Evolutionary conservation across 2,329 filamentous ascomycete species (phyloP).

Genomic region (Fusarium agapanthi): DNA sequence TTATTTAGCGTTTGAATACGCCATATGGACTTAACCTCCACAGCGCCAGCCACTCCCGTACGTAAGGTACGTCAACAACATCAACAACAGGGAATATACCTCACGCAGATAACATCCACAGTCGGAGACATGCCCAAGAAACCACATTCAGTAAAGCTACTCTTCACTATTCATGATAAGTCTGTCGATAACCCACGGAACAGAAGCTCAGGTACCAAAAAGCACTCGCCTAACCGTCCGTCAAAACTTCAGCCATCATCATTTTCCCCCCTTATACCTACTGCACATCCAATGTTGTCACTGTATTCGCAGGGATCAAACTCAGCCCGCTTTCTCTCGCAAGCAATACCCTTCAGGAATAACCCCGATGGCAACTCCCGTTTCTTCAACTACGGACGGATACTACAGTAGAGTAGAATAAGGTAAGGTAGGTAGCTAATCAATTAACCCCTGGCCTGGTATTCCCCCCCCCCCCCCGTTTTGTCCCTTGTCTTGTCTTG

Average conservation of each 20-base stretch:
- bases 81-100: not conserved
- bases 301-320: conserved; percentile 1
- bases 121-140: conserved; percentile 8
- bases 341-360: conserved; percentile 33
- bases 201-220: conserved; percentile 10
- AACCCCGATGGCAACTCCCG: conserved; percentile 21
- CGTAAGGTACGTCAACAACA: not conserved
- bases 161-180: not conserved
- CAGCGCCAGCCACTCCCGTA: conserved; percentile 30
- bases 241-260: conserved; percentile 10
- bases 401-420: not conserved
- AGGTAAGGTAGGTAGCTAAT: not conserved
- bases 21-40: conserved; percentile 23
- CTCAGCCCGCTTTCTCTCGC: conserved; percentile 24
- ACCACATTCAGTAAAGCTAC: not conserved
- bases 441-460: not conserved
- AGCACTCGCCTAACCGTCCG: conserved; percentile 1
- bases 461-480: conserved; percentile 1
- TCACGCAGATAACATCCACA: not conserved
- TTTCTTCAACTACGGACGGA: not conserved
- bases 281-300: not conserved
- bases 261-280: not conserved
- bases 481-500: not conserved
- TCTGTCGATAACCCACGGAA: conserved; percentile 23
- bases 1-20: conserved; percentile 7